Conservation (phyloP, 2,329 filamentous ascomycete species). For the Fusarium scirpi region DNA sequence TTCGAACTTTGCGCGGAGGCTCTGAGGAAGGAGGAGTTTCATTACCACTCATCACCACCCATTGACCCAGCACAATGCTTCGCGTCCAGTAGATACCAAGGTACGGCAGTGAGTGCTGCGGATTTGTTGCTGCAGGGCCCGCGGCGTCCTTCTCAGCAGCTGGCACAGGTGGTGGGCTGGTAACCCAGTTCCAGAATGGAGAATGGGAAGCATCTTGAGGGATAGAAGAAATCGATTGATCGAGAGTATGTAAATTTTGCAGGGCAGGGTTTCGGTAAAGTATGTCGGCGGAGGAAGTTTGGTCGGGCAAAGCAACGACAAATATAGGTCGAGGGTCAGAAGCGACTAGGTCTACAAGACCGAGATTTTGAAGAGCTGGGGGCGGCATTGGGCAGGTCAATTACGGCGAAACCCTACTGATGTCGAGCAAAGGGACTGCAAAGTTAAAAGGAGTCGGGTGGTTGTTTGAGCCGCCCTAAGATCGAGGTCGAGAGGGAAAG, state of each 20-base stretch:
- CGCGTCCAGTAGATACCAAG: slow-evolving; percentile 55
- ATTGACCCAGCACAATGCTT: slow-evolving; percentile 50
- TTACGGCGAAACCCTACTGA: slow-evolving; percentile 5
- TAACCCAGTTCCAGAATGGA: slow-evolving; percentile 57
- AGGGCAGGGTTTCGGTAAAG: slow-evolving; percentile 57
- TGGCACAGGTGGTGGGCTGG: slow-evolving; percentile 31
- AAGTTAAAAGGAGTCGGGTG: not conserved
- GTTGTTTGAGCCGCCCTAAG: slow-evolving; percentile 11
- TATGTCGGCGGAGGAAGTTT: slow-evolving; percentile 35
- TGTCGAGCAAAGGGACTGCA: not conserved
- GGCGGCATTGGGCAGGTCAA: slow-evolving; percentile 40
- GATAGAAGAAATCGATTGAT: slow-evolving; percentile 49
- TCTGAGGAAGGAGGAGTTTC: slow-evolving; percentile 50
- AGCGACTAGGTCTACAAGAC: slow-evolving; percentile 56
- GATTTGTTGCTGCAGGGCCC: slow-evolving; percentile 15
- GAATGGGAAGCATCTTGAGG: slow-evolving; percentile 48
- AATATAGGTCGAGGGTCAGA: slow-evolving; percentile 59
- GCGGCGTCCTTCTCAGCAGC: slow-evolving; percentile 13
- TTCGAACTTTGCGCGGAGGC: slow-evolving; percentile 50
- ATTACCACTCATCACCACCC: slow-evolving; percentile 57
- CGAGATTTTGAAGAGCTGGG: slow-evolving; percentile 46
- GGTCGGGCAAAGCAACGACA: slow-evolving; percentile 47
- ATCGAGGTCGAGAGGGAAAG: slow-evolving; percentile 17
- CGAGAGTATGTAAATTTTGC: slow-evolving; percentile 47
- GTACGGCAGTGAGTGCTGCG: slow-evolving; percentile 48